Evolutionary conservation across 352 stramenopile species (phyloP).

Genomic region (Globisporangium irregulare): DNA sequence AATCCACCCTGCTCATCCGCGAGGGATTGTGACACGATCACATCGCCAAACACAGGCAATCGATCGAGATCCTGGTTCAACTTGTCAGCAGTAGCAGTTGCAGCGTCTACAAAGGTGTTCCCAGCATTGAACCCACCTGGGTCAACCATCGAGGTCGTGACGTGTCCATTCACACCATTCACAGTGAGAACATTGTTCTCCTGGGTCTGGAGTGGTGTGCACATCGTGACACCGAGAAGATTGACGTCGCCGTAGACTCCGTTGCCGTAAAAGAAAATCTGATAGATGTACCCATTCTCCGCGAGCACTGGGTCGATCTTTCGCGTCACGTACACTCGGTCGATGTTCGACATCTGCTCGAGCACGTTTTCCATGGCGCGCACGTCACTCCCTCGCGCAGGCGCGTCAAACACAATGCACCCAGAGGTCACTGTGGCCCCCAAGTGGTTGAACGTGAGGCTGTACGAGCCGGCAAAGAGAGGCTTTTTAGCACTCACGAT

Average conservation of each 20-base stretch:
- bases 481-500: slow-evolving; percentile 51
- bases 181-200: slow-evolving; percentile 58
- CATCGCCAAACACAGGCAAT: slow-evolving; percentile 57
- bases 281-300: slow-evolving; percentile 64
- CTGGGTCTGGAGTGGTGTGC: slow-evolving; percentile 56
- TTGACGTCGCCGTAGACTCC: slow-evolving; percentile 40
- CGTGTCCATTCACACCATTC: slow-evolving; percentile 26
- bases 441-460: slow-evolving; percentile 42
- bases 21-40: slow-evolving; percentile 63
- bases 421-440: slow-evolving; percentile 27
- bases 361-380: slow-evolving; percentile 56
- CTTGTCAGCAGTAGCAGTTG: slow-evolving; percentile 35
- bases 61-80: slow-evolving; percentile 45
- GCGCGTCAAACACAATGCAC: slow-evolving; percentile 67
- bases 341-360: slow-evolving; percentile 60
- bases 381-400: slow-evolving; percentile 32
- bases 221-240: slow-evolving; percentile 25
- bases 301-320: slow-evolving; percentile 26
- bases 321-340: slow-evolving; percentile 72
- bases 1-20: slow-evolving; percentile 64
- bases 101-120: slow-evolving; percentile 55
- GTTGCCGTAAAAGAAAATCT: slow-evolving; percentile 77
- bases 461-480: slow-evolving; percentile 56
- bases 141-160: slow-evolving; percentile 43
- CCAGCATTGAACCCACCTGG: slow-evolving; percentile 39